phyloP scores from a whole-genome alignment of 345 rosid genomes.

The Heritiera littoralis region DNA sequence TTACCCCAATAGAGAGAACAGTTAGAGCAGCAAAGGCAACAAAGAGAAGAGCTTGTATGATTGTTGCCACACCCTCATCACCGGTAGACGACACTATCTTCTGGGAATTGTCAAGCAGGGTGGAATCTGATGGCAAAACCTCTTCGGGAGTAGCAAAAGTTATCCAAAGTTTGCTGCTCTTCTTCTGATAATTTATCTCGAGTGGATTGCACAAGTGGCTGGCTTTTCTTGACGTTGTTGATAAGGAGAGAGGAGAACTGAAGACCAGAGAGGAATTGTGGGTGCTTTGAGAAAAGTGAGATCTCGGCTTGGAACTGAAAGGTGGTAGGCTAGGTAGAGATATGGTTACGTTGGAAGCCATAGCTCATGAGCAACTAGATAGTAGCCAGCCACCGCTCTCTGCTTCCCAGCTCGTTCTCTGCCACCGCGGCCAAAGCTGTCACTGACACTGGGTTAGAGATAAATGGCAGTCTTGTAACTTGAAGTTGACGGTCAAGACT shows the following conservation, averaged over 20 bases:
- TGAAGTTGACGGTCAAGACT: background rate
- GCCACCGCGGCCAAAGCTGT: slow-evolving; percentile 10
- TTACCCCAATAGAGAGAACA: slow-evolving; percentile 72
- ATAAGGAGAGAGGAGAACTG: slow-evolving; percentile 24
- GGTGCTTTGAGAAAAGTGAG: background rate
- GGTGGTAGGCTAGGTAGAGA: slow-evolving; percentile 15
- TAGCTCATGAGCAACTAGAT: slow-evolving; percentile 24
- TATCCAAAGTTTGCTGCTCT: slow-evolving; percentile 33
- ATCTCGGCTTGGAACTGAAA: slow-evolving; percentile 33
- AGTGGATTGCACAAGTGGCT: slow-evolving; percentile 22
- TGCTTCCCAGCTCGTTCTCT: background rate
- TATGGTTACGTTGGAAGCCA: slow-evolving; percentile 27
- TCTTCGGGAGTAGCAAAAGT: slow-evolving; percentile 49
- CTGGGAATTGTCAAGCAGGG: slow-evolving; percentile 37
- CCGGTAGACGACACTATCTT: slow-evolving; percentile 39
- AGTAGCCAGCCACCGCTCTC: background rate
- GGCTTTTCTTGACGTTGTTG: slow-evolving; percentile 26
- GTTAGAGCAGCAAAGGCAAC: slow-evolving; percentile 60
- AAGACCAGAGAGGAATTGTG: slow-evolving; percentile 24
- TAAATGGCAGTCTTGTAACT: background rate
- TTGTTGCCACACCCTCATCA: slow-evolving; percentile 46
- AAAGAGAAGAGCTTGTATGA: slow-evolving; percentile 57
- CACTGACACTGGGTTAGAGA: background rate
- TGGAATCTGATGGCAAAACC: slow-evolving; percentile 35
- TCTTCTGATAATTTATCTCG: background rate